Evolutionary conservation across 805 yeast genomes (phyloP).

Genomic region (Nakazawaea anatomiae): DNA sequence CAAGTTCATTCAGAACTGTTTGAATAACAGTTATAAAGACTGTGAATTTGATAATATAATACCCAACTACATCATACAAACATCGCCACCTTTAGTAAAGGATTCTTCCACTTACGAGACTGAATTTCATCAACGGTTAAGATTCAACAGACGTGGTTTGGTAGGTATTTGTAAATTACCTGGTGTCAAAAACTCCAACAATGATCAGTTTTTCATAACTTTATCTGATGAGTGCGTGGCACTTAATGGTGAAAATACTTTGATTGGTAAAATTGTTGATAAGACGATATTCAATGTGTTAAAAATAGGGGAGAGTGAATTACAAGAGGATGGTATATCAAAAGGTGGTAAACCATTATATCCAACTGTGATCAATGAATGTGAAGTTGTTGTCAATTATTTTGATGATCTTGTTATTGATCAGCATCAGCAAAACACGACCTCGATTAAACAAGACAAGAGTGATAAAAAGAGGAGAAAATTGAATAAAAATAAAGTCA

Average conservation of each 20-base stretch:
- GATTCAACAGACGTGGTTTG: slow-evolving; percentile 46
- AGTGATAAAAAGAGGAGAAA: slow-evolving; percentile 3
- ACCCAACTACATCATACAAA: slow-evolving; percentile 17
- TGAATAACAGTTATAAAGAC: slow-evolving; percentile 35
- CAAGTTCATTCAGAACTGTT: slow-evolving; percentile 43
- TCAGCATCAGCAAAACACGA: neutral
- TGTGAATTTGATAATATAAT: slow-evolving; percentile 35
- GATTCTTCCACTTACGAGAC: neutral
- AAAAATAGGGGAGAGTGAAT: slow-evolving; percentile 43
- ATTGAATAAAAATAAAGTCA: neutral
- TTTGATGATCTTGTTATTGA: slow-evolving; percentile 35
- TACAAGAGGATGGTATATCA: slow-evolving; percentile 21
- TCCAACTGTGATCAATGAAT: slow-evolving; percentile 38
- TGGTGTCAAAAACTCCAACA: slow-evolving; percentile 23
- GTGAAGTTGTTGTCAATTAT: slow-evolving; percentile 39
- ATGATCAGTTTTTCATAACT: slow-evolving; percentile 44
- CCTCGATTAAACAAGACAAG: neutral
- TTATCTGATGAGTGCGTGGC: slow-evolving; percentile 32
- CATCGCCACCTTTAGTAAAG: neutral
- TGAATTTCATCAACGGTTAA: slow-evolving; percentile 49
- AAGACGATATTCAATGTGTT: slow-evolving; percentile 48
- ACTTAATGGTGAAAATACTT: slow-evolving; percentile 33
- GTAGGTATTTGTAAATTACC: slow-evolving; percentile 40
- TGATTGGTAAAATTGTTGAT: slow-evolving; percentile 56
- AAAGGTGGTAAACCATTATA: slow-evolving; percentile 36